Percentiles rank a stretch among this genome's conserved stretches.
These are phyloP conservation scores for Penicillium samsonianum DNA, from an alignment of 495 filamentous ascomycete genomes.

Conservation along the genomic window DNA sequence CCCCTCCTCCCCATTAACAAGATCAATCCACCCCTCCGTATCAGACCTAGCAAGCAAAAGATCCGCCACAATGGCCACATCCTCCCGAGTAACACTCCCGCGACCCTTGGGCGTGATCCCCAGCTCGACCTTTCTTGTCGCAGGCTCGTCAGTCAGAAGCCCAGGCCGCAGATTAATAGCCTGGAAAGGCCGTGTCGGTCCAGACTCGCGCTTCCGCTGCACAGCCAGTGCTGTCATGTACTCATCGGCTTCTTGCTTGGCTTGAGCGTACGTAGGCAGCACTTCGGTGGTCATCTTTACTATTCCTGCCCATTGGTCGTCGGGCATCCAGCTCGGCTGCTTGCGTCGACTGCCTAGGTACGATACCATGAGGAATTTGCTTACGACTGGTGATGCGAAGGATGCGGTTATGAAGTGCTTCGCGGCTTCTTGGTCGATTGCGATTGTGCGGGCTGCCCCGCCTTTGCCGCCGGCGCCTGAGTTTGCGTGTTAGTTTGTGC, in stretches of 20 bases:
- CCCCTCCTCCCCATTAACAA: slow-evolving; percentile 59
- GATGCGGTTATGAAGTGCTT: slow-evolving; percentile 69
- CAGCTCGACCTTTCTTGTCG: slow-evolving; percentile 61
- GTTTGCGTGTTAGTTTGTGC: slow-evolving; percentile 1
- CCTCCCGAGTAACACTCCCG: slow-evolving; percentile 62
- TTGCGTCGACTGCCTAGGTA: slow-evolving; percentile 60
- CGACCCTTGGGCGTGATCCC: slow-evolving; percentile 57
- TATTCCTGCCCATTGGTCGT: slow-evolving; percentile 54
- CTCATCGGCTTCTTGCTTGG: slow-evolving; percentile 77
- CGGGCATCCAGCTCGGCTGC: slow-evolving; percentile 68
- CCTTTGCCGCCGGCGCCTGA: slow-evolving; percentile 76
- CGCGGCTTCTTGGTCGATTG: slow-evolving; percentile 69
- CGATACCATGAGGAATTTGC: slow-evolving; percentile 74
- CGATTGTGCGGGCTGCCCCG: slow-evolving; percentile 58
- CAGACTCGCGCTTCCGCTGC: slow-evolving; percentile 45
- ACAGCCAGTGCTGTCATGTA: slow-evolving; percentile 60
- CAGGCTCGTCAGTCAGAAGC: slow-evolving; percentile 56
- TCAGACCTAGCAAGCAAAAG: slow-evolving; percentile 61
- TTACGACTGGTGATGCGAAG: slow-evolving; percentile 56
- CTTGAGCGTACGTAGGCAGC: slow-evolving; percentile 66
- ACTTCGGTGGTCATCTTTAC: slow-evolving; percentile 53
- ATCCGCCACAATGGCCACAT: slow-evolving; percentile 70
- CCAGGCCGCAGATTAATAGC: slow-evolving; percentile 73
- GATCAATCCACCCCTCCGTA: slow-evolving; percentile 62
- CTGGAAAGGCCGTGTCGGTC: slow-evolving; percentile 48